Evolutionary conservation across 371 early-diverging fungal species (phyloP).

Genomic region (Coemansia sp.): DNA sequence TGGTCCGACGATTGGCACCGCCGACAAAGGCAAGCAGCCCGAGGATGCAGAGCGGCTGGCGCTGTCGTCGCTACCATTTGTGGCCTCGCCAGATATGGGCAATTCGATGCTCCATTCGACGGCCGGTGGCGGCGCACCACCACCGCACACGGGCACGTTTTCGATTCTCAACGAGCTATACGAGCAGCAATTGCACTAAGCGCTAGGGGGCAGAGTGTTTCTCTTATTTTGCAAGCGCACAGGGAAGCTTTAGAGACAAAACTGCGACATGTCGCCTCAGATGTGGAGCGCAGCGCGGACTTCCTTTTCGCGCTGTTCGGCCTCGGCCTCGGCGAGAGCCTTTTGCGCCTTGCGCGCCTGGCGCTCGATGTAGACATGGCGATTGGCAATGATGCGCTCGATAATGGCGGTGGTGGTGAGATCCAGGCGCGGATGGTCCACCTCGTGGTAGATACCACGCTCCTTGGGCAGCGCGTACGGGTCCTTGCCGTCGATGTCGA

Average conservation of each 20-base stretch:
- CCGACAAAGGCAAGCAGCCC: slow-evolving; percentile 16
- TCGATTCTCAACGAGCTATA: slow-evolving; percentile 51
- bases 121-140: not conserved
- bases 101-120: slow-evolving; percentile 19
- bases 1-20: slow-evolving; percentile 27
- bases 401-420: slow-evolving; percentile 85
- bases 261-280: not conserved
- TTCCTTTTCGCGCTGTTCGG: slow-evolving; percentile 61
- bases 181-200: slow-evolving; percentile 23
- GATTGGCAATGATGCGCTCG: slow-evolving; percentile 81
- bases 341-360: slow-evolving; percentile 73
- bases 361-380: slow-evolving; percentile 72
- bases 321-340: slow-evolving; percentile 65
- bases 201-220: not conserved
- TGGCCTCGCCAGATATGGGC: slow-evolving; percentile 43
- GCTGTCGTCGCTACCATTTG: slow-evolving; percentile 48
- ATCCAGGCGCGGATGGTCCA: slow-evolving; percentile 69
- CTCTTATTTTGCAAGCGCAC: not conserved
- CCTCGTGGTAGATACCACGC: slow-evolving; percentile 70
- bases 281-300: slow-evolving; percentile 35
- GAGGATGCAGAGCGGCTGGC: slow-evolving; percentile 22
- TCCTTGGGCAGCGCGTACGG: slow-evolving; percentile 82
- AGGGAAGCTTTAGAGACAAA: not conserved
- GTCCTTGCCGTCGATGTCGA: slow-evolving; percentile 72
- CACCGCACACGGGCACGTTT: slow-evolving; percentile 28